Percentiles rank a stretch among this genome's conserved stretches.
phyloP scores from a whole-genome alignment of 1,284 basidiomycete genomes.

The Chalciporus sp. region DNA sequence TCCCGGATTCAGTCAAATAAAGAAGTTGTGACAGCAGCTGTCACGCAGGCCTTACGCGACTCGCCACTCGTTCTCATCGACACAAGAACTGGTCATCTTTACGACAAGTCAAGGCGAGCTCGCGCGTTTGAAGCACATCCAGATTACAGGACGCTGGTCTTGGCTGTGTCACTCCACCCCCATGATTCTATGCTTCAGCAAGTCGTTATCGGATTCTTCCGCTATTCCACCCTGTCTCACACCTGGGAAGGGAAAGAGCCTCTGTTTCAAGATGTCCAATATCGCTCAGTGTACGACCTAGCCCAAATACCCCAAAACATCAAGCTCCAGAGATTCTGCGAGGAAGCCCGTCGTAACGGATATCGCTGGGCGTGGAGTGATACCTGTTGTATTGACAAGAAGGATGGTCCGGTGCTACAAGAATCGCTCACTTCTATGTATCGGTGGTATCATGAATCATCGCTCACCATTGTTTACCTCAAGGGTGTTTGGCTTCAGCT shows the following conservation, averaged over 20 bases:
- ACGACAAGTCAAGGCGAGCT: conserved; percentile 11
- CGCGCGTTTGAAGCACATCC: conserved; percentile 12
- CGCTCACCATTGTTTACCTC: conserved; percentile 26
- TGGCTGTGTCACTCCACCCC: conserved; percentile 6
- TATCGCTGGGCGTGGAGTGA: conserved; percentile 31
- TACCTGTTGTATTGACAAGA: conserved; percentile 28
- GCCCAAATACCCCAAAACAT: neutral
- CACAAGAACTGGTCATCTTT: conserved; percentile 17
- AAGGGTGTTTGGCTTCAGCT: conserved; percentile 14
- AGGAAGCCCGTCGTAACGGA: conserved; percentile 12
- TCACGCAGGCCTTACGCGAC: conserved; percentile 10
- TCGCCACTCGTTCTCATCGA: conserved; percentile 17
- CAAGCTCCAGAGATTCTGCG: conserved; percentile 25
- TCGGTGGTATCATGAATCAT: conserved; percentile 25
- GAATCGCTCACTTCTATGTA: conserved; percentile 30
- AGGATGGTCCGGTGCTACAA: conserved; percentile 16
- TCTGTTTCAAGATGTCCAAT: conserved; percentile 12
- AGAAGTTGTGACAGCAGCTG: neutral
- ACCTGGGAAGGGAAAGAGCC: conserved; percentile 25
- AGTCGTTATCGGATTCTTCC: conserved; percentile 13
- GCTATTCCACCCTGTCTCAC: conserved; percentile 27
- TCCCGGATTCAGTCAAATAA: too few species aligned
- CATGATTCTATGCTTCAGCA: conserved; percentile 7
- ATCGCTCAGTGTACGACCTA: conserved; percentile 14
- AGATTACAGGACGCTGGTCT: conserved; percentile 19